Percentiles rank a stretch among this genome's conserved stretches.
These are phyloP conservation scores for Diplodia sapinea DNA, from an alignment of 2,329 filamentous ascomycete species.

Conservation along the genomic window DNA sequence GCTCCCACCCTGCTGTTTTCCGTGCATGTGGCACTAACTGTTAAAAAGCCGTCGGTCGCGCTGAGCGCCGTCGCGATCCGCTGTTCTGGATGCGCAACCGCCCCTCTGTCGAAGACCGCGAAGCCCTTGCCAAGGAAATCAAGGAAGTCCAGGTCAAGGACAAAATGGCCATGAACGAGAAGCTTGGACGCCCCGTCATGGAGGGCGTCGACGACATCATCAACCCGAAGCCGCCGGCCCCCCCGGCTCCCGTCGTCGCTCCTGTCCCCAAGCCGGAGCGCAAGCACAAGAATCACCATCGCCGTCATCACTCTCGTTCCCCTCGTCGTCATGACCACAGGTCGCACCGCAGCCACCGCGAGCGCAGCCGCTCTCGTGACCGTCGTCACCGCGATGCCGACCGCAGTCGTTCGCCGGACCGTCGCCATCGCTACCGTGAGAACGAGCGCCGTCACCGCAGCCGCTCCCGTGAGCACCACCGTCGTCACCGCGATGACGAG, in stretches of 20 bases:
- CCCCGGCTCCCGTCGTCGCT: background rate
- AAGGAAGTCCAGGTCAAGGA: constrained; percentile 11
- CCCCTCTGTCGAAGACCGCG: background rate
- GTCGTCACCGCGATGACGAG: background rate
- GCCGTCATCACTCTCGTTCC: constrained; percentile 20
- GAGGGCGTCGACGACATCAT: constrained; percentile 35
- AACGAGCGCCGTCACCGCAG: constrained; percentile 10
- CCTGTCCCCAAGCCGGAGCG: background rate
- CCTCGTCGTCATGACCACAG: background rate
- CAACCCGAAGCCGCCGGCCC: constrained; percentile 10
- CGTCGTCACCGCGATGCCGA: background rate
- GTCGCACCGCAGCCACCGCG: background rate
- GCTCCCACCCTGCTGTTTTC: background rate
- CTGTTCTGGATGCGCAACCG: constrained; percentile 6
- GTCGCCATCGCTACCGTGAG: background rate
- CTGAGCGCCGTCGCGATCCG: constrained; percentile 10
- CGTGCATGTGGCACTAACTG: background rate
- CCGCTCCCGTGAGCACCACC: constrained; percentile 12
- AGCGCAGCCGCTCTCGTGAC: background rate
- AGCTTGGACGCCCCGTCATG: constrained; percentile 39
- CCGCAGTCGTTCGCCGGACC: background rate
- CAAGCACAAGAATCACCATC: constrained; percentile 17
- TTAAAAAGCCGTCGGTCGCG: background rate
- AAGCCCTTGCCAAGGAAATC: background rate
- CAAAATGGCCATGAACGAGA: background rate